A percentile compares a stretch with the other conserved stretches of the same genome.
phyloP scores from a whole-genome alignment of 495 filamentous ascomycete genomes.

The Daldinia loculata region DNA sequence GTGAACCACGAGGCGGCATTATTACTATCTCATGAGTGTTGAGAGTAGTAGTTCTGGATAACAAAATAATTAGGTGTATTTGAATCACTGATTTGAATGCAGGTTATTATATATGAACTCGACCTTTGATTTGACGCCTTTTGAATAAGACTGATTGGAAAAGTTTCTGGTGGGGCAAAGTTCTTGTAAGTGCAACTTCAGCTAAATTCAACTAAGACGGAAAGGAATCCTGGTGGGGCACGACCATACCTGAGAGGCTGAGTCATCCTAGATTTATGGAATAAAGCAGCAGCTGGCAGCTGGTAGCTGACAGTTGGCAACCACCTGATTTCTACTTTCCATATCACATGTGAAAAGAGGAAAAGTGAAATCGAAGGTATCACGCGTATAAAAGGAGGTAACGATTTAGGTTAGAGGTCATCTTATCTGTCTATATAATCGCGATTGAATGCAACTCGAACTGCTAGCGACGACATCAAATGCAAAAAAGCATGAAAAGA shows the following conservation, averaged over 20 bases:
- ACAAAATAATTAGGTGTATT: not conserved
- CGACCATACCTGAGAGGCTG: not conserved
- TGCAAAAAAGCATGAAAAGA: too few species aligned
- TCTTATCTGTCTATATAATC: too few species aligned
- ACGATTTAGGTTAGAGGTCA: too few species aligned
- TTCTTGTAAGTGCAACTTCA: slow-evolving; percentile 3
- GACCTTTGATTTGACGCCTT: not conserved
- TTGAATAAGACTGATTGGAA: slow-evolving; percentile 30
- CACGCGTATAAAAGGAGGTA: too few species aligned
- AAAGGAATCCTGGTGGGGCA: slow-evolving; percentile 29
- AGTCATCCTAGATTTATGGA: not conserved
- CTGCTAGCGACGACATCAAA: not conserved
- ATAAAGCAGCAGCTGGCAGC: not conserved
- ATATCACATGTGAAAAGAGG: not conserved
- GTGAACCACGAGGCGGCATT: slow-evolving; percentile 40
- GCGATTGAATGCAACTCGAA: not conserved
- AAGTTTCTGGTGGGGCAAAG: slow-evolving; percentile 47
- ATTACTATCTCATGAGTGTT: slow-evolving; percentile 17
- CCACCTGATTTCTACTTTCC: not conserved
- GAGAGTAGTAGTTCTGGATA: not conserved
- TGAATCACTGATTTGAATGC: not conserved
- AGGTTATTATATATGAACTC: not conserved
- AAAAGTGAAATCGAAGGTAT: not conserved
- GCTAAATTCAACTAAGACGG: not conserved
- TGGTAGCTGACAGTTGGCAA: not conserved